These are phyloP conservation scores for Thecaphora thlaspeos DNA, from an alignment of 1,284 basidiomycete species.

Conservation along the genomic window DNA sequence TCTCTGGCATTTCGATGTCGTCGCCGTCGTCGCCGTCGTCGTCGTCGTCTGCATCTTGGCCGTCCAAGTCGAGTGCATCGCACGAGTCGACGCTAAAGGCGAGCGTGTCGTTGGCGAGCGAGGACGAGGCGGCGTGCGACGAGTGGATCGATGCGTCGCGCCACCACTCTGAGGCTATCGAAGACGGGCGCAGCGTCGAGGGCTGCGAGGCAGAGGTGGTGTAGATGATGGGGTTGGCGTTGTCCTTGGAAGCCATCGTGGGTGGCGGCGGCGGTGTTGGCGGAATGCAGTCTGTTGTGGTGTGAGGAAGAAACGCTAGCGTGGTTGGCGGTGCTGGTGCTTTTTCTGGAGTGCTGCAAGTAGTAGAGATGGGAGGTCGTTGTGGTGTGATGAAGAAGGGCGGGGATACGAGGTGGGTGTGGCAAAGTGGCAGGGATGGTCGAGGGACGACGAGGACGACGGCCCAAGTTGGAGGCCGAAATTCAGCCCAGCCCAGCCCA, in stretches of 20 bases:
- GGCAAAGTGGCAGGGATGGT: no score
- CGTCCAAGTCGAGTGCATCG: slow-evolving; percentile 57
- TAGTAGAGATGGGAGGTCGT: no score
- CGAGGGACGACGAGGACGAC: no score
- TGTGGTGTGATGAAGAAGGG: no score
- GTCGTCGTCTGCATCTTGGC: slow-evolving; percentile 5
- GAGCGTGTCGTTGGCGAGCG: not conserved
- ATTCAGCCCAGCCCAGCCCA: no score
- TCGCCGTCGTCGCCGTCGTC: slow-evolving; percentile 4
- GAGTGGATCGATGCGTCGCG: slow-evolving; percentile 38
- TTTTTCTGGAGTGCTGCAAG: no score
- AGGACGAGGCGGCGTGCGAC: slow-evolving; percentile 5
- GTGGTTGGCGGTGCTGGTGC: no score
- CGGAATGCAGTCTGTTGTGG: no score
- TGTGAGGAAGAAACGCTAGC: no score
- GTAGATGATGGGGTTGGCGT: slow-evolving; percentile 59
- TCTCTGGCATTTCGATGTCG: not conserved
- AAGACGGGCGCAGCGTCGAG: slow-evolving; percentile 1
- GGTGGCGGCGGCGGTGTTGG: no score
- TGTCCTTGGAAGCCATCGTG: slow-evolving; percentile 51
- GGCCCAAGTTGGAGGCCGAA: no score
- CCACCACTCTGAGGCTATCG: slow-evolving; percentile 43
- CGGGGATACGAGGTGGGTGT: no score
- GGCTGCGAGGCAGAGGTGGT: slow-evolving; percentile 51
- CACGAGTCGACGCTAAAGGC: slow-evolving; percentile 57